Base-by-base conservation (phyloP, 1,284 basidiomycete species). In the Neolentinus lepideus region DNA sequence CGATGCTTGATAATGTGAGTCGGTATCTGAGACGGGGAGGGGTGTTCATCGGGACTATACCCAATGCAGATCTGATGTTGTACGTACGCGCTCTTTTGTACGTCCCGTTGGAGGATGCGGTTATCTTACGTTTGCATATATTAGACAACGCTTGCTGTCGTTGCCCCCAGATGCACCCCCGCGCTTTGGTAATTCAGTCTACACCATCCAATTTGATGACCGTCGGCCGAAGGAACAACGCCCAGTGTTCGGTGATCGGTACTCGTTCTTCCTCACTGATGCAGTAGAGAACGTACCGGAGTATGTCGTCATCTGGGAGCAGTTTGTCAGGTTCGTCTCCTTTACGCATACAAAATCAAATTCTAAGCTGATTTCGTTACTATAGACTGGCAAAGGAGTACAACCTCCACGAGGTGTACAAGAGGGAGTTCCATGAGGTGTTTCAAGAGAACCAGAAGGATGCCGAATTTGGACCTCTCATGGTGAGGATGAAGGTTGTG, bases 221-320 rank as follows among this genome's bases (percentile, higher is more conserved):
- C 84, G 79, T 58, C 22, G 47, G 6, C 47, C 47, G 6, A 50
- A 50, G 47, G 71, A 77, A 10, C 74, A 83, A 57, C 75, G 79
- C 54, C 84, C 88, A 8, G 62, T 85, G 12, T 96, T 88, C 66
- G 97, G 97, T 2, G 91, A 98, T 69, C 85, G 89, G 57, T 99
- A 99, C 67, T 88, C 82, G 68, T 99, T 99, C 76, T 98, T 84
- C 73, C 80, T 99, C 29, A 75, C 84, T 65, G 97, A 99, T 65
- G 97, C 97, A 1, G 95, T 99, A 2, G 94, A 94, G 63, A 88
- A 98, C 65, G 95, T 98, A 27, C 95, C 95, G 1, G 97, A 99
- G 69, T 99, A 96, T 65, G 78, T 99, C 51, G 96, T 99, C 9
- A 81, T 87, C 56, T 99, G 96, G 94, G 87, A 93, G 33, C 87